These are phyloP conservation scores for Collybia mongolica DNA, from an alignment of 768 basidiomycete genomes.

Conservation along the genomic window DNA sequence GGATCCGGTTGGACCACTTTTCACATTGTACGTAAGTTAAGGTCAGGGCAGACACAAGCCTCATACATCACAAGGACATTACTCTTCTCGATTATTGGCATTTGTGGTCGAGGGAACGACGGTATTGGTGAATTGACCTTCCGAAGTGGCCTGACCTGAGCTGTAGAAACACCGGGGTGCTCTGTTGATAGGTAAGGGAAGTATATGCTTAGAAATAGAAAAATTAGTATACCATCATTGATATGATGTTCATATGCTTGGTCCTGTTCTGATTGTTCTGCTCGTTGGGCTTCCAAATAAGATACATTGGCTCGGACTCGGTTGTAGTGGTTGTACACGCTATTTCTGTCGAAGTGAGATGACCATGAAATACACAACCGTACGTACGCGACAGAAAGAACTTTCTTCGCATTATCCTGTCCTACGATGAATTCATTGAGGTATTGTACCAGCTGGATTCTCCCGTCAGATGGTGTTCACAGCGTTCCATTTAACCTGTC, in stretches of 20 bases:
- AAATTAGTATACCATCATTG: constrained; percentile 15
- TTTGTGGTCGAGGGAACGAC: constrained; percentile 40
- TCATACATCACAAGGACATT: constrained; percentile 90
- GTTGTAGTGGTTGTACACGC: constrained; percentile 95
- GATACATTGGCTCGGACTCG: constrained; percentile 75
- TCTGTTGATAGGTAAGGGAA: neutral
- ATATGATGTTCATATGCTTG: constrained; percentile 7
- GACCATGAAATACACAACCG: neutral
- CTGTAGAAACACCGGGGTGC: constrained; percentile 42
- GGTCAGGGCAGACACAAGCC: neutral
- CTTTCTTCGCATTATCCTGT: constrained; percentile 91
- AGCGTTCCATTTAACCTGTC: constrained; percentile 1
- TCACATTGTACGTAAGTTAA: neutral
- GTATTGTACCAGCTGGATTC: constrained; percentile 72
- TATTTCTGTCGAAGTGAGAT: constrained; percentile 24
- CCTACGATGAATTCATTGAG: constrained; percentile 90
- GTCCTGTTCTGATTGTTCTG: constrained; percentile 4
- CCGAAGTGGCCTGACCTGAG: constrained; percentile 62
- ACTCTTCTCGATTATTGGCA: constrained; percentile 86
- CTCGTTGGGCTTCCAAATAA: constrained; percentile 38
- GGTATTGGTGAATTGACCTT: constrained; percentile 30
- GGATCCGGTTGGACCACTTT: constrained; percentile 83
- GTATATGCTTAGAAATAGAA: neutral
- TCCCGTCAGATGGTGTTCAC: neutral
- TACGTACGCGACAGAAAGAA: constrained; percentile 89